A percentile compares a stretch with the other conserved stretches of the same genome.
Evolutionary conservation across 1,139 yeast genomes (phyloP).

Genomic region (Diutina ranongensis): DNA sequence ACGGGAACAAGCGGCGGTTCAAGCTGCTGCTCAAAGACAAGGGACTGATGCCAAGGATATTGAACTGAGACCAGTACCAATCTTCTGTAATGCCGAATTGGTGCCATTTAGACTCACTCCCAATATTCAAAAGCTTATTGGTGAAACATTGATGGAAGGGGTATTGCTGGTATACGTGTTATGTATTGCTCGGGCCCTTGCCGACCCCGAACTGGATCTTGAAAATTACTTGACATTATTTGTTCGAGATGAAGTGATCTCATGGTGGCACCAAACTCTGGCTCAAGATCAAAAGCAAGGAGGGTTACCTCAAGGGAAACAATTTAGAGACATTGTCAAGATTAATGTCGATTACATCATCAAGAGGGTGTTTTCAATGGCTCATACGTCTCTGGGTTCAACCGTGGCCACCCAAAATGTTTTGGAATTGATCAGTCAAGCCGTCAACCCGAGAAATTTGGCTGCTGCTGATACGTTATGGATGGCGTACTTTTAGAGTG

Average conservation of each 20-base stretch:
- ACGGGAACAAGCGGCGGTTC: constrained; percentile 1
- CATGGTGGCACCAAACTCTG: constrained; percentile 68
- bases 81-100: constrained; percentile 86
- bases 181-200: constrained; percentile 76
- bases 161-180: constrained; percentile 76
- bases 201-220: constrained; percentile 84
- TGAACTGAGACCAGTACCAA: constrained; percentile 54
- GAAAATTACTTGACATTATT: constrained; percentile 83
- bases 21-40: constrained; percentile 3
- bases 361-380: constrained; percentile 56
- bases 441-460: constrained; percentile 89
- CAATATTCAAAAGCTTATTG: constrained; percentile 85
- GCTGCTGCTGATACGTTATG: constrained; percentile 90
- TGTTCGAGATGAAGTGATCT: constrained; percentile 87
- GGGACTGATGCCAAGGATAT: constrained; percentile 35
- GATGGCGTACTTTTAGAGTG: constrained; percentile 75
- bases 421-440: constrained; percentile 83
- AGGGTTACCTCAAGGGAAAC: constrained; percentile 62
- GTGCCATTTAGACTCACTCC: constrained; percentile 97
- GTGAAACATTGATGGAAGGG: constrained; percentile 88
- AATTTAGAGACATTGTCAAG: constrained; percentile 76
- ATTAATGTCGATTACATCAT: constrained; percentile 80
- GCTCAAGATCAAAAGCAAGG: constrained; percentile 48
- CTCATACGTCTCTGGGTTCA: constrained; percentile 66
- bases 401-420: constrained; percentile 87